Conservation (phyloP, 148 eudicot genomes). For the Gaultheria prostrata region DNA sequence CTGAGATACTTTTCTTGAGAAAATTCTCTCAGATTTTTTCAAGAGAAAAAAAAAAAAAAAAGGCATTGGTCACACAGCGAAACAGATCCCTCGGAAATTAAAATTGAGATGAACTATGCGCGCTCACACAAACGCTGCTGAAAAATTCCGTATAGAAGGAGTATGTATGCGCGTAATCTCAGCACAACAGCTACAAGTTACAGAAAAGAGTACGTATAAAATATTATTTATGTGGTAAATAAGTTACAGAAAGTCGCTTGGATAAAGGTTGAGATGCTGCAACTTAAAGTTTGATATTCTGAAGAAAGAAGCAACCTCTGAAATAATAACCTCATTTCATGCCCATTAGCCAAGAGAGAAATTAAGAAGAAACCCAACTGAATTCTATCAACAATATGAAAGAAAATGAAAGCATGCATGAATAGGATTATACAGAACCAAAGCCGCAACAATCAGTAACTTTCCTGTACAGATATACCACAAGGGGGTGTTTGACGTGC, state of each 20-base stretch:
- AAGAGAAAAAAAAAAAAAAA: not conserved
- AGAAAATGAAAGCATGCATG: too few relatives aligned
- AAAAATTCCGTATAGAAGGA: not conserved
- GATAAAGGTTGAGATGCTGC: not conserved
- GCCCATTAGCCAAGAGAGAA: not conserved
- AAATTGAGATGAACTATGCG: not conserved
- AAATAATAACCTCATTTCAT: not conserved
- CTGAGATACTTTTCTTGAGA: not conserved
- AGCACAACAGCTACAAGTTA: not conserved
- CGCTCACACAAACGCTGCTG: not conserved
- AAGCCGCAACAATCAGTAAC: not conserved
- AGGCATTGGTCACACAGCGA: not conserved
- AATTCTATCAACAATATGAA: not conserved
- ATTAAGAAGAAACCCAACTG: not conserved
- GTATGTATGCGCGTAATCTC: not conserved
- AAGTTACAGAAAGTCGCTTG: not conserved
- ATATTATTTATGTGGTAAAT: not conserved
- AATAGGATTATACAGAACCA: not conserved
- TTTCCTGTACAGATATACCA: conserved; percentile 9
- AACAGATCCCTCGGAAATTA: not conserved
- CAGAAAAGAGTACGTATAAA: too few relatives aligned
- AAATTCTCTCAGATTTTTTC: not conserved
- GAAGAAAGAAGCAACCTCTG: not conserved
- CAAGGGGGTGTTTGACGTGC: not conserved
- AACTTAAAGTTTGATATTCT: not conserved